Percentiles rank a stretch among this genome's conserved stretches.
Evolutionary conservation across 2,329 filamentous ascomycete genomes (phyloP).

Genomic region (Claviceps fusiformis): DNA sequence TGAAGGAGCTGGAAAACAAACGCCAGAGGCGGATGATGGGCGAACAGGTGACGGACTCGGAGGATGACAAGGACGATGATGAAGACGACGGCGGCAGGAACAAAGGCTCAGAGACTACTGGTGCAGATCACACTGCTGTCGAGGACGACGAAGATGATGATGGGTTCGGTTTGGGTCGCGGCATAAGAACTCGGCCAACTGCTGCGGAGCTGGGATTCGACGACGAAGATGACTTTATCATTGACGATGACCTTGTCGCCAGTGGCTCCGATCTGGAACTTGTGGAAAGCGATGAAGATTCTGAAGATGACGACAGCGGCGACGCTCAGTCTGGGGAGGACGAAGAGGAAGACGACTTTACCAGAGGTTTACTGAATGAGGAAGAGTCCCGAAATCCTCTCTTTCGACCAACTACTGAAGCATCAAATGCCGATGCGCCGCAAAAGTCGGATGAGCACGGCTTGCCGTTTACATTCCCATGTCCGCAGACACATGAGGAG

Average conservation of each 20-base stretch:
- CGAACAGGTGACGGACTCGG: constrained; percentile 54
- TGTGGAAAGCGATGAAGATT: constrained; percentile 38
- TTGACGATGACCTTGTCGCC: constrained; percentile 80
- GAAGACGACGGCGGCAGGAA: constrained; percentile 26
- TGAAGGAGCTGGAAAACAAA: constrained; percentile 73
- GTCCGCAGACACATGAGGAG: constrained; percentile 65
- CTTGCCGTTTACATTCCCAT: constrained; percentile 74
- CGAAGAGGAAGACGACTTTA: constrained; percentile 54
- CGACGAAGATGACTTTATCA: constrained; percentile 86
- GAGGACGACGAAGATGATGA: constrained; percentile 36
- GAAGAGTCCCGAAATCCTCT: constrained; percentile 40
- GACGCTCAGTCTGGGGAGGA: constrained; percentile 22
- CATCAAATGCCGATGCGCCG: constrained; percentile 21
- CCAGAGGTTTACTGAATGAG: constrained; percentile 51
- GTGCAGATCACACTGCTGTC: constrained; percentile 18
- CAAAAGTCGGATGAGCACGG: constrained; percentile 36
- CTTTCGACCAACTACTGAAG: constrained; percentile 30
- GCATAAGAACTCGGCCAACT: constrained; percentile 42
- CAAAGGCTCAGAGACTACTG: constrained; percentile 20
- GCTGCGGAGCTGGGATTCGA: constrained; percentile 60
- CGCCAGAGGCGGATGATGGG: constrained; percentile 78
- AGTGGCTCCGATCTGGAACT: constrained; percentile 60
- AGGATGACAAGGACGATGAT: constrained; percentile 36
- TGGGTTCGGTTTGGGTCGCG: constrained; percentile 46
- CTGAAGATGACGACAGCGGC: constrained; percentile 30